A percentile compares a stretch with the other conserved stretches of the same genome.
These are phyloP conservation scores for Meripilus lineatus DNA, from an alignment of 1,284 basidiomycete species.

Conservation along the genomic window DNA sequence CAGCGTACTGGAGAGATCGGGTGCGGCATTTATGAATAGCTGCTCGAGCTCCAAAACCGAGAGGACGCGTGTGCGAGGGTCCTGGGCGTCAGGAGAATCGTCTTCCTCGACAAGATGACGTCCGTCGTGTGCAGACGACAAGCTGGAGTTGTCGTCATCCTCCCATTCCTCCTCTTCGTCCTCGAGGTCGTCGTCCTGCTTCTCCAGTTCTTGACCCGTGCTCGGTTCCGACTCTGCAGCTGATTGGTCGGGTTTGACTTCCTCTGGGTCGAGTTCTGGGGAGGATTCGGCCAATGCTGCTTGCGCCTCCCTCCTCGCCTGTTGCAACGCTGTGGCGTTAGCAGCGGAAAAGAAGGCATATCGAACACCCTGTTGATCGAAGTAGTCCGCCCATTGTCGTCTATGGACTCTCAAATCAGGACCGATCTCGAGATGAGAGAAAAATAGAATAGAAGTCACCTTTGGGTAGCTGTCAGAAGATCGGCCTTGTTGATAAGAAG, in stretches of 20 bases:
- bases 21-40: slow-evolving; percentile 76
- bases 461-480: slow-evolving; percentile 82
- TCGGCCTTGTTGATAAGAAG: slow-evolving; percentile 97
- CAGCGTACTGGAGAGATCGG: slow-evolving; percentile 63
- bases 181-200: slow-evolving; percentile 27
- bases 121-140: slow-evolving; percentile 9
- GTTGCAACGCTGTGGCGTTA: slow-evolving; percentile 82
- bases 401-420: slow-evolving; percentile 28
- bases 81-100: slow-evolving; percentile 45
- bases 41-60: slow-evolving; percentile 89
- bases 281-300: slow-evolving; percentile 22
- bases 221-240: slow-evolving; percentile 7
- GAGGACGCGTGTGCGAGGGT: slow-evolving; percentile 76
- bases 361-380: slow-evolving; percentile 74
- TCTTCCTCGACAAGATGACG: slow-evolving; percentile 32
- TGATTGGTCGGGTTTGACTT: background rate
- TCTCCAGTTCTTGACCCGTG: slow-evolving; percentile 23
- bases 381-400: slow-evolving; percentile 88
- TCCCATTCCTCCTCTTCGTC: slow-evolving; percentile 27
- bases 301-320: slow-evolving; percentile 58
- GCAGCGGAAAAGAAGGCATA: slow-evolving; percentile 98
- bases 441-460: slow-evolving; percentile 38
- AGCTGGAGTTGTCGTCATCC: no score
- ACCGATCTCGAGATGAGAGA: slow-evolving; percentile 1
- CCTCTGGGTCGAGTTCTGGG: slow-evolving; percentile 14